Evolutionary conservation across 2,329 filamentous ascomycete species (phyloP).

Genomic region (Talaromyces funiculosus): DNA sequence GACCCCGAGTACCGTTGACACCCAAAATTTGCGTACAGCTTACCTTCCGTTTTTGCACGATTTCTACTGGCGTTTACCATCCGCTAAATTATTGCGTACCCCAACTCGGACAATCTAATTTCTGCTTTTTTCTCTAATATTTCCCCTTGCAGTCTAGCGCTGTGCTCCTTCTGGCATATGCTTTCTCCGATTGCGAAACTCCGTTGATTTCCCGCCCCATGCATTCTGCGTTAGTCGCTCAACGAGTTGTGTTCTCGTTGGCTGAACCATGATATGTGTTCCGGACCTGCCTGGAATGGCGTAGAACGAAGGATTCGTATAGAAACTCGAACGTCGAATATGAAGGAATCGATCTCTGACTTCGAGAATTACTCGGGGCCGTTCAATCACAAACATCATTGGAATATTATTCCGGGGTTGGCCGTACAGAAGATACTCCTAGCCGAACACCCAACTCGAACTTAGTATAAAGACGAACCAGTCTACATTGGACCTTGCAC

Average conservation of each 20-base stretch:
- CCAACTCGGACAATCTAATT: neutral
- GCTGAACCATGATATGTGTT: neutral
- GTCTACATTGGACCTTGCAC: too few relatives aligned
- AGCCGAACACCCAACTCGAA: too few relatives aligned
- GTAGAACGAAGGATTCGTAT: too few relatives aligned
- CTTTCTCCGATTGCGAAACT: neutral
- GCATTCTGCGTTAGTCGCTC: neutral
- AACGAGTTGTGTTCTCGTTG: neutral
- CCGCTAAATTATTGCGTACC: neutral
- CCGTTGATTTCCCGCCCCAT: neutral
- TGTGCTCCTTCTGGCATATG: neutral
- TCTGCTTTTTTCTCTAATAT: neutral
- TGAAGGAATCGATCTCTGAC: too few relatives aligned
- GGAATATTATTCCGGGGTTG: too few relatives aligned
- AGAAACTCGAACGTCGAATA: too few relatives aligned
- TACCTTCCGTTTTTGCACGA: neutral
- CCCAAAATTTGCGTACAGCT: too few relatives aligned
- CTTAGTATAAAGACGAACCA: too few relatives aligned
- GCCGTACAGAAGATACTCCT: too few relatives aligned
- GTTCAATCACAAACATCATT: too few relatives aligned
- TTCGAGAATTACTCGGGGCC: too few relatives aligned
- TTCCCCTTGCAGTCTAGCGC: neutral
- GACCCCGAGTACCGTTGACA: neutral
- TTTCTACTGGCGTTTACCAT: neutral
- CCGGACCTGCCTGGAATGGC: neutral